Base-by-base conservation (phyloP, 768 basidiomycete genomes). In the Tephrocybe sp. region DNA sequence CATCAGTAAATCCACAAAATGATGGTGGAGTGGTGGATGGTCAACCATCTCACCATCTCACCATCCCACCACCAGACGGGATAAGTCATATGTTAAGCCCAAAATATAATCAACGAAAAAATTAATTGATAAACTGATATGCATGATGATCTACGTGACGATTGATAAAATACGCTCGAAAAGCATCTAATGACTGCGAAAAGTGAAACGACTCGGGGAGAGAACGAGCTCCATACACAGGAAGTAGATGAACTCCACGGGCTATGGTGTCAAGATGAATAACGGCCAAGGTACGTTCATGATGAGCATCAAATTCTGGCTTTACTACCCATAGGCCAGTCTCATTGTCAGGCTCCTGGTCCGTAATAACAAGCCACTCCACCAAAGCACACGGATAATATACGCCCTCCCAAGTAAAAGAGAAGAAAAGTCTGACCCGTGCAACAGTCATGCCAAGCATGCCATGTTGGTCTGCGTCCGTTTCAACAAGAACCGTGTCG, bases 271-370 rank as follows among this genome's bases (percentile, higher is more conserved):
- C 56, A 3, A 66, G 30, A 16, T 51, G 46, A 13, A 53, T 24
- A 29, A 53, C 40, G n/a, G n/a, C 42, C 22, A 55, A 13, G n/a
- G 38, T 69, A 63, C 7, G 38, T 50, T 21, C 11, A 16, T 45
- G 41, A 24, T 10, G 13, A 22, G 13, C 25, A 2, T 54, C 4
- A 15, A 27, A 43, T 13, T 68, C 63, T 1, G 49, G 56, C 42
- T 60, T 42, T 0, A 69, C 64, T 0, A 55, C 48, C 67, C 66
- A 69, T 66, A 70, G 64, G 1, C 69, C 65, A 2, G 67, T 69
- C 16, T 59, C 56, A 0, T 30, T 25, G 50, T 68, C 67, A 3
- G 43, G 56, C 6, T 41, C 24, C 13, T 61, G 47, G 6, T 39
- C 31, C 1, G 42, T 49, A 4, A 31, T 40, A 3, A 50, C 4